phyloP scores from a whole-genome alignment of 1,284 basidiomycete genomes.

The Leccinum subatratum region DNA sequence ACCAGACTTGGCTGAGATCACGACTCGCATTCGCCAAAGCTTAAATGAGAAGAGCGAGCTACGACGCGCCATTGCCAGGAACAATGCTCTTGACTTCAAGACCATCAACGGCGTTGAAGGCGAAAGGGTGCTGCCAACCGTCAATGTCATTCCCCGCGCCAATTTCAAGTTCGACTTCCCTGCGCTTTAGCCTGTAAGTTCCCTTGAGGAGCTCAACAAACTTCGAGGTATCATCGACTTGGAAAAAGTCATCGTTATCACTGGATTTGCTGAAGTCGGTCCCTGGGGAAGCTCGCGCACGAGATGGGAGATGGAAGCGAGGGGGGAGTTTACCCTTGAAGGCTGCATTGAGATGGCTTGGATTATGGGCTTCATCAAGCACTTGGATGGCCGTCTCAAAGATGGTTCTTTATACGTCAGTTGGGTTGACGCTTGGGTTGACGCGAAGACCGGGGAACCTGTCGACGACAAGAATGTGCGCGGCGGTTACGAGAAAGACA shows the following conservation, averaged over 20 bases:
- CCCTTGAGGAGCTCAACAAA: slow-evolving; percentile 69
- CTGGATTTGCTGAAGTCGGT: slow-evolving; percentile 38
- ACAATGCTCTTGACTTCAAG: slow-evolving; percentile 95
- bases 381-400: slow-evolving; percentile 95
- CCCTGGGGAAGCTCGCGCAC: no score
- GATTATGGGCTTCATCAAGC: slow-evolving; percentile 99
- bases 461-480: slow-evolving; percentile 98
- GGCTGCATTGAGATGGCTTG: slow-evolving; percentile 99
- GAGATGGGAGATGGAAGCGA: no score
- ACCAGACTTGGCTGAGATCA: slow-evolving; percentile 90
- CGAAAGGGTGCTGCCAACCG: slow-evolving; percentile 88
- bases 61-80: slow-evolving; percentile 87
- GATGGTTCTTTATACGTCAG: slow-evolving; percentile 91
- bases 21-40: slow-evolving; percentile 76
- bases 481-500: slow-evolving; percentile 91
- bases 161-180: slow-evolving; percentile 98
- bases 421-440: slow-evolving; percentile 98
- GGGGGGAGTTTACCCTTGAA: slow-evolving; percentile 91
- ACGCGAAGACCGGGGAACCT: slow-evolving; percentile 91
- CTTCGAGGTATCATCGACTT: slow-evolving; percentile 87
- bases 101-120: slow-evolving; percentile 86
- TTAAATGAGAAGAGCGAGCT: slow-evolving; percentile 82
- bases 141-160: slow-evolving; percentile 90
- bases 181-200: slow-evolving; percentile 60
- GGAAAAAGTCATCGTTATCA: slow-evolving; percentile 92